These are phyloP conservation scores for Phytophthora podocarpi DNA, from an alignment of 352 stramenopile species.

Conservation along the genomic window DNA sequence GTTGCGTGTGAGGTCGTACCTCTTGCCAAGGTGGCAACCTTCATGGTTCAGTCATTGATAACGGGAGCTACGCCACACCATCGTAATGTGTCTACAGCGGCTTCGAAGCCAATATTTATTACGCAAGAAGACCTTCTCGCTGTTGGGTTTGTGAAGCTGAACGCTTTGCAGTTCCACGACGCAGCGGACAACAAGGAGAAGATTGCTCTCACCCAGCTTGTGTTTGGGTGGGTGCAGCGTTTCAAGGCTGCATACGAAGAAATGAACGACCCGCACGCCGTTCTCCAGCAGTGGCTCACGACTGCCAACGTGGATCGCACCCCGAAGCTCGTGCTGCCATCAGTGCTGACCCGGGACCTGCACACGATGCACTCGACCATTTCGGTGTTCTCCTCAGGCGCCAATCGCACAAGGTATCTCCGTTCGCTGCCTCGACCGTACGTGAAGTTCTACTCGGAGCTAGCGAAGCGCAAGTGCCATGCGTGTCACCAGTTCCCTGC, in stretches of 20 bases:
- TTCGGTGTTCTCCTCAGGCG: constrained; percentile 67
- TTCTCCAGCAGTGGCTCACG: constrained; percentile 81
- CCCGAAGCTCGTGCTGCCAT: constrained; percentile 38
- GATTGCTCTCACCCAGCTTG: constrained; percentile 37
- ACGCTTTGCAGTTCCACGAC: constrained; percentile 13
- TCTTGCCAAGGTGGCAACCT: constrained; percentile 70
- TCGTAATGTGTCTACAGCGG: constrained; percentile 9
- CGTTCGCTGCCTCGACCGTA: constrained; percentile 75
- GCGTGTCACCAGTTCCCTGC: constrained; percentile 81
- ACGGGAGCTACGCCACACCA: constrained; percentile 12
- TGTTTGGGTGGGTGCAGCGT: constrained; percentile 63
- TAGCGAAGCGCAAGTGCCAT: constrained; percentile 81
- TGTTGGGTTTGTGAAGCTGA: constrained; percentile 58
- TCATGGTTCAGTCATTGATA: constrained; percentile 57
- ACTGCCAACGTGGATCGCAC: constrained; percentile 57
- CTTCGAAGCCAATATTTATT: constrained; percentile 69
- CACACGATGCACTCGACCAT: constrained; percentile 83
- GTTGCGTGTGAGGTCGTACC: constrained; percentile 77
- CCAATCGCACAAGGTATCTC: constrained; percentile 74
- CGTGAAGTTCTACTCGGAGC: constrained; percentile 85
- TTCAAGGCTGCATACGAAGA: constrained; percentile 77
- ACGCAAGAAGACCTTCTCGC: constrained; percentile 46
- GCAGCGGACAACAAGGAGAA: constrained; percentile 19
- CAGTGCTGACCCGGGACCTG: constrained; percentile 65
- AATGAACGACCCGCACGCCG: constrained; percentile 73